These are phyloP conservation scores for Oemleria cerasiformis DNA, from an alignment of 306 rosid species.

Conservation along the genomic window DNA sequence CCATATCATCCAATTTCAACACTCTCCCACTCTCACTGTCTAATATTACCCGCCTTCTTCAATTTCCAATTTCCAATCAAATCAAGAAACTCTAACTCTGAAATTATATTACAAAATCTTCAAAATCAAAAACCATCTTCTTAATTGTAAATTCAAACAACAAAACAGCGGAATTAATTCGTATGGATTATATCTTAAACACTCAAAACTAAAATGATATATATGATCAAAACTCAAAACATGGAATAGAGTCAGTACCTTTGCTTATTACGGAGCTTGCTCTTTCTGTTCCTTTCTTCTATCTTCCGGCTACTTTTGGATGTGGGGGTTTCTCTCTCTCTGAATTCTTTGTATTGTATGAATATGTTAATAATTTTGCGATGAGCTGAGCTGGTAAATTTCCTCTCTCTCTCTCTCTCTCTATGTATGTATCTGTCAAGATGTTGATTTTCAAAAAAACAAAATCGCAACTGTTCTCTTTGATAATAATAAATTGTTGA, in stretches of 20 bases:
- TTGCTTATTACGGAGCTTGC: neutral
- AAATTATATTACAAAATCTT: neutral
- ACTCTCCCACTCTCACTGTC: neutral
- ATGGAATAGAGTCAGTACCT: neutral
- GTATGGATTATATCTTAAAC: neutral
- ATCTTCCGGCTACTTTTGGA: neutral
- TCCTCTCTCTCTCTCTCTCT: no score
- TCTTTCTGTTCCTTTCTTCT: neutral
- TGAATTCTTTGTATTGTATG: no score
- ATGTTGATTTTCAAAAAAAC: no score
- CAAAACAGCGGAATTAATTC: neutral
- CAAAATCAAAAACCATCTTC: no score
- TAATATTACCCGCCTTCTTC: no score
- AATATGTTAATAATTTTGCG: no score
- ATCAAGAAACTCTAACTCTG: neutral
- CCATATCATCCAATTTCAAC: constrained; percentile 33
- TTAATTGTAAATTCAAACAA: no score
- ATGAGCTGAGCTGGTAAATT: no score
- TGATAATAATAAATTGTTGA: neutral
- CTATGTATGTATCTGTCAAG: no score
- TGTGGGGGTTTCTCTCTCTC: no score
- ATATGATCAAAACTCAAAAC: neutral
- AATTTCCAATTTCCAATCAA: no score
- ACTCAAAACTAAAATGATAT: no score
- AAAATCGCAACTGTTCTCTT: neutral